Base-by-base conservation (phyloP, 1,139 yeast species). In the Taphrina pruni region DNA sequence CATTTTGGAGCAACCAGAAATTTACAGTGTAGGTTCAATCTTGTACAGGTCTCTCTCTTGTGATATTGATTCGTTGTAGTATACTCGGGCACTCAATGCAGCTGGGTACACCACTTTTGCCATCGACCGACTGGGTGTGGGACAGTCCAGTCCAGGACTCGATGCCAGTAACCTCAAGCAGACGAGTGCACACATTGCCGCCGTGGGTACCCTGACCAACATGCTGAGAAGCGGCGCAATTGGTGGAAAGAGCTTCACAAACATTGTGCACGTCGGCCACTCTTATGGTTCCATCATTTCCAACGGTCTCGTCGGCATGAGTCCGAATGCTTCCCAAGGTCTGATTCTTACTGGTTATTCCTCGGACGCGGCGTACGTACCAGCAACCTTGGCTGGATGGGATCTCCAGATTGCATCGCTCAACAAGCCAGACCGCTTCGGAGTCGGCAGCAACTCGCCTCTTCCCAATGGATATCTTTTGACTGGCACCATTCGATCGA, bases 201-300 rank as follows among this genome's bases (percentile, higher is more conserved):
- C 43, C 46, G 64, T 56, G 14, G 32, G 52, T 21, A 21, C 55
- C 12, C 17, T 65, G 52, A 57, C 54, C 6, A 17, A 20, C 43
- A 8, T 35, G 46, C 60, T 51, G 7, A 46, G 68, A 32, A 38
- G 17, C 14, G 68, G 68, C 9, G 20, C 46, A 11, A 20, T 65
- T 35, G 52, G 35, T 8, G 57, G 41, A 14, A 43, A 39, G 26
- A 50, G 35, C 50, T 65, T 17, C 50, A 48, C 54, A 17, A 38
- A 57, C 6, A 51, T 51, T 20, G 64, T 65, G 21, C 62, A 56
- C 38, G 68, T 65, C 38, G 68, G 68, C n/a, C 68, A 65, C 57
- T 65, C 68, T 11, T 65, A 45, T 52, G 68, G 68, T 11, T 65
- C 68, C 54, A 65, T 65, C 48, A 45, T 54, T 26, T 50, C 68